These are phyloP conservation scores for Yamadazyma taylorii DNA, from an alignment of 1,139 yeast genomes.

Conservation along the genomic window DNA sequence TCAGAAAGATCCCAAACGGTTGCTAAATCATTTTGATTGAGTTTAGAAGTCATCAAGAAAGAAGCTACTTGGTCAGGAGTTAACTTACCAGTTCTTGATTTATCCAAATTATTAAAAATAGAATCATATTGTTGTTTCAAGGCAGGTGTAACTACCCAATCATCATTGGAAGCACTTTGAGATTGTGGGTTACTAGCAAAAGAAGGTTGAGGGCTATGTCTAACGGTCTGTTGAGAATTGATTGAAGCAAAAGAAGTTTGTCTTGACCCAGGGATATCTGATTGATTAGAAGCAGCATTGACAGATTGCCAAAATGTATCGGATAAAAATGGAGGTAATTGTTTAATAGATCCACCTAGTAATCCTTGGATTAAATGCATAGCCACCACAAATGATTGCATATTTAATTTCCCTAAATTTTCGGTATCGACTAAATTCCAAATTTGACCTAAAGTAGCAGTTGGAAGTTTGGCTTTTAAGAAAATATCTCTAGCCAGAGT, in stretches of 20 bases:
- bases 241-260: conserved; percentile 47
- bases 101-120: conserved; percentile 77
- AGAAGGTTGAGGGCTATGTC: conserved; percentile 23
- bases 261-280: conserved; percentile 21
- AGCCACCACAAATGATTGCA: conserved; percentile 81
- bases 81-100: conserved; percentile 58
- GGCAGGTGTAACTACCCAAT: conserved; percentile 69
- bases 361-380: conserved; percentile 92
- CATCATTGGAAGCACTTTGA: conserved; percentile 22
- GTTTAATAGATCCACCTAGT: conserved; percentile 63
- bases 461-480: conserved; percentile 81
- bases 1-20: conserved; percentile 94
- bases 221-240: conserved; percentile 51
- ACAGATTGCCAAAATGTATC: conserved; percentile 64
- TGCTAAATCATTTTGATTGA: conserved; percentile 84
- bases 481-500: conserved; percentile 80
- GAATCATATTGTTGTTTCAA: conserved; percentile 78
- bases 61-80: conserved; percentile 83
- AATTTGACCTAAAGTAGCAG: conserved; percentile 73
- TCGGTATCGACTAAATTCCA: conserved; percentile 86
- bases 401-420: conserved; percentile 67
- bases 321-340: conserved; percentile 72
- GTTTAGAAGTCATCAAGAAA: conserved; percentile 83
- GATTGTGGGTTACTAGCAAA: conserved; percentile 10
- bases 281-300: conserved; percentile 16